Base-by-base conservation (phyloP, 2,329 filamentous ascomycete species). In the Neonectria ditissima region DNA sequence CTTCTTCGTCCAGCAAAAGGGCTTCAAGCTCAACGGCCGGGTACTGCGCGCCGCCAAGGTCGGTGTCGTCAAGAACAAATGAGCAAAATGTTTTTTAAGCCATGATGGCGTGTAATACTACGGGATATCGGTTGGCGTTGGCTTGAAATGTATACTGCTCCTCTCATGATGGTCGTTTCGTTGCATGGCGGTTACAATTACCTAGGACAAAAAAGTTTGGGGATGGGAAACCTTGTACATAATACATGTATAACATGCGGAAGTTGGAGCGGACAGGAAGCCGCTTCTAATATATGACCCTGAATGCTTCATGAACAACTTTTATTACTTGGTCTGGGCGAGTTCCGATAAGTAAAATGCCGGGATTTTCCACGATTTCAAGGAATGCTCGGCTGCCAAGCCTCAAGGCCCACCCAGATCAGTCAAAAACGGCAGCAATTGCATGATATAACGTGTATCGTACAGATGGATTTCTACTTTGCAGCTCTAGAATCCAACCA, bases 1-100 rank as follows among this genome's bases (percentile, higher is more conserved):
- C 75, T 96, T 98, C 83, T 89, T 91, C 78, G 93, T 93, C 53
- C 95, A 98, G 86, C 92, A 93, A 81, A 98, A 97, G 86, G 96
- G 96, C 57, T 99, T 97, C 85, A 89, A 89, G 81, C 88, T 98
- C 69, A 98, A 99, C 78, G 94, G 95, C 64, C 87, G 96, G 65
- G 86, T 97, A 61, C 81, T 99, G 75, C 89, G 96, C 79, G 93
- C 95, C 68, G 93, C 95, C 77, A 97, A 98, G 87, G 95, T 98
- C 68, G 94, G 95, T 76, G 94, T 97, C 62, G 94, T 97, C 69
- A 97, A 96, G 87, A 97, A 96, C 83, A 78, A 80, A 73, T 83
- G 81, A 78, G 37, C n/a, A 37, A 44, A 50, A 48, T 60, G 65
- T 65, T 26, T 26, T 39, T 63, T 54, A 62, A 71, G 66, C 54